Evolutionary conservation across 1,284 basidiomycete species (phyloP), one percentile per base, ranked within the genome.

Genomic region (Boletus mariae): DNA sequence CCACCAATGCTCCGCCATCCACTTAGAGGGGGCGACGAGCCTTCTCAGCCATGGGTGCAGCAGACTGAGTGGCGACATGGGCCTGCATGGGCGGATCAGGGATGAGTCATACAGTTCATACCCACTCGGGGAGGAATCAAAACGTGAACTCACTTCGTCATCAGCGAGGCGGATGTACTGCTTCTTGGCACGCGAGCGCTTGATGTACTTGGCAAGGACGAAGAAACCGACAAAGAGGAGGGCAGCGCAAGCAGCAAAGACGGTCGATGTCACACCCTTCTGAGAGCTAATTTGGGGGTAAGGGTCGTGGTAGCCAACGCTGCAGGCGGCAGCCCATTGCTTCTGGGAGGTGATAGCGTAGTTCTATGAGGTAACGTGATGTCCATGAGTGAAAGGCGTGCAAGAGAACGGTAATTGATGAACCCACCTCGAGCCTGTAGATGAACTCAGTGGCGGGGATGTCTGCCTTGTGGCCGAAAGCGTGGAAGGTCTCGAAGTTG

Each of bases 381-480:
- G 46, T 42, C 49, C 49, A 50, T 45, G 31, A 51, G 29, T 45
- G 48, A 54, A 37, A 35, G 28, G 38, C 17, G 9, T 41, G 50
- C 17, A 11, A 20, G 15, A 50, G 34, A 17, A 82, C 82, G 79
- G 87, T 85, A 69, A 55, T 83, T 80, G 38, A 50, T 92, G 74
- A 59, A 63, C 72, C n/a, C 61, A 85, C 85, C 76, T 88, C 80
- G 54, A 87, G 77, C 54, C 84, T 82, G 73, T 86, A 83, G 65
- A 87, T 83, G 75, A 93, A 92, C 60, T 88, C 84, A 7, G 83
- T 83, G 58, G 92, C 77, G 38, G 88, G 80, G 60, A 91, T 85
- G 61, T 84, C 87, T 54, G 80, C 73, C 56, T 78, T 75, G 74
- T 86, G 83, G 53, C 80, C 82, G 66, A 87, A 88, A 63, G 82